Evolutionary conservation across 495 filamentous ascomycete genomes (phyloP).

Genomic region (Trichoderma erinaceum): DNA sequence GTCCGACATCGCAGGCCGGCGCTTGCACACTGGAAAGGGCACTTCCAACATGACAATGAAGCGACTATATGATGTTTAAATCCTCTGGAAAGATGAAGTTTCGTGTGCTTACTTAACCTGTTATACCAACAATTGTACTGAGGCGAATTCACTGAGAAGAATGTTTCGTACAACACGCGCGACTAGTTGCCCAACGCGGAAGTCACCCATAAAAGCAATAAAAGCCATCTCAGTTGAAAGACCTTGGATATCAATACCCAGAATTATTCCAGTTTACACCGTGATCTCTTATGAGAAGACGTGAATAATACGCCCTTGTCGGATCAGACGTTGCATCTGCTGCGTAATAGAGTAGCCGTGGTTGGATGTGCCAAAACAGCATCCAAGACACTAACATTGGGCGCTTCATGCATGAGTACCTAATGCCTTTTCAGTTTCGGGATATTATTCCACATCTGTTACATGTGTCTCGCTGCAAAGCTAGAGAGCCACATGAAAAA

Average conservation of each 20-base stretch:
- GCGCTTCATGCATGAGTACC: not conserved
- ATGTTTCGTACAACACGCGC: not conserved
- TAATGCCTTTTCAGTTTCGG: not conserved
- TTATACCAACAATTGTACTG: not conserved
- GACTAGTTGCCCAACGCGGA: not conserved
- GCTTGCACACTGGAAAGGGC: not conserved
- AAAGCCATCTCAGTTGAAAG: not conserved
- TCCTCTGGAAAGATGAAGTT: not conserved
- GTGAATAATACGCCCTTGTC: not conserved
- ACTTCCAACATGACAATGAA: not conserved
- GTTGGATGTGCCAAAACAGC: not conserved
- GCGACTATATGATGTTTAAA: not conserved
- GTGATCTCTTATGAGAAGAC: not conserved
- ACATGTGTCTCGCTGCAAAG: not conserved
- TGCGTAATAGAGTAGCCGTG: not conserved
- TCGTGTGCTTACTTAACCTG: not conserved
- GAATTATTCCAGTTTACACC: not conserved
- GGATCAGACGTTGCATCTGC: not conserved
- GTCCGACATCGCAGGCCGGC: slow-evolving; percentile 4
- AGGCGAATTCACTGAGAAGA: not conserved
- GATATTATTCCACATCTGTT: not conserved
- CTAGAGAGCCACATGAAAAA: not conserved
- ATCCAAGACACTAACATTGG: not conserved
- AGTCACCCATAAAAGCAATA: not conserved
- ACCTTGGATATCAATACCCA: not conserved